These are phyloP conservation scores for Puccinia coronata DNA, from an alignment of 1,284 basidiomycete species.

Conservation along the genomic window DNA sequence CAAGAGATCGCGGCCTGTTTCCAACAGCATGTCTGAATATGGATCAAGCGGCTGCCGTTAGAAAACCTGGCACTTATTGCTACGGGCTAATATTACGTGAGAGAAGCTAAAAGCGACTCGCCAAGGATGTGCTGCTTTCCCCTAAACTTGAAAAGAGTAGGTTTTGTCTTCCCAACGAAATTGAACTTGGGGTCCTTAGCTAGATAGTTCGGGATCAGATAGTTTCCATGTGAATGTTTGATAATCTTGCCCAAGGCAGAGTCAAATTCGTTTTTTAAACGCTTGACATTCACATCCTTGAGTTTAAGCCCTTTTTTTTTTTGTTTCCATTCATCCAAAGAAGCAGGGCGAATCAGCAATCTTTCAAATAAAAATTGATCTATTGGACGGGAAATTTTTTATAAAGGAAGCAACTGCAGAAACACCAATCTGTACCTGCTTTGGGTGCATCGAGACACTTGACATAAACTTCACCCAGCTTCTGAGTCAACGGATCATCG, in stretches of 20 bases:
- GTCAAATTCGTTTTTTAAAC: background rate
- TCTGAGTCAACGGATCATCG: slow-evolving; percentile 19
- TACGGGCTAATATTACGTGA: background rate
- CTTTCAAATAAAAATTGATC: background rate
- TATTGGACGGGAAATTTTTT: too few relatives aligned
- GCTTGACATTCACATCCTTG: background rate
- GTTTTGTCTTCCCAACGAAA: background rate
- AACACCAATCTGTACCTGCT: slow-evolving; percentile 18
- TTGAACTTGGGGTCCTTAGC: background rate
- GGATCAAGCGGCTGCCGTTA: background rate
- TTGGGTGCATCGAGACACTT: slow-evolving; percentile 40
- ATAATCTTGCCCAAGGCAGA: background rate
- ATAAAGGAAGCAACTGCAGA: background rate
- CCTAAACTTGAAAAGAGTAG: background rate
- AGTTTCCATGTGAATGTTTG: background rate
- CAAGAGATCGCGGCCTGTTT: background rate
- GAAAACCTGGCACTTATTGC: background rate
- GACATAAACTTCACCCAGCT: slow-evolving; percentile 36
- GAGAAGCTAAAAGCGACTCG: background rate
- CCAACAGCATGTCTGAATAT: slow-evolving; percentile 1
- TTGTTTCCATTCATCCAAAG: background rate
- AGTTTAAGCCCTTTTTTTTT: background rate
- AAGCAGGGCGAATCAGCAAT: background rate
- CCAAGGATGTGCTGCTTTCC: slow-evolving; percentile 3
- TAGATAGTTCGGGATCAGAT: slow-evolving; percentile 12